Conservation (phyloP, 192 early-diverging fungal species). For the Backusella westeae region DNA sequence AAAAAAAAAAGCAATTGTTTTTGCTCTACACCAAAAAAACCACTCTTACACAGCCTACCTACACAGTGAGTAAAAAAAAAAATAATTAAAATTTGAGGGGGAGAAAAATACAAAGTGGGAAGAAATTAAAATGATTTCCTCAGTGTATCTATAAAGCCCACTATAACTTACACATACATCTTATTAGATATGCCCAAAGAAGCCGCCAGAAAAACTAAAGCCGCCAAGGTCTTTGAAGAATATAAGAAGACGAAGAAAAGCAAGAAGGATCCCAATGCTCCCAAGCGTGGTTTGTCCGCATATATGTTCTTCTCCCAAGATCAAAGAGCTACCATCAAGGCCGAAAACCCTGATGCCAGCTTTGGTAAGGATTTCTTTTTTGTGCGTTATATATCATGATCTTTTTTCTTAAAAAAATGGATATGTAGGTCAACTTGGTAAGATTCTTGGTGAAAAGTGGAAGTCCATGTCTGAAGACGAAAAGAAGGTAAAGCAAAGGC, state of each 20-base stretch:
- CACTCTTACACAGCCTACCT: too few relatives aligned
- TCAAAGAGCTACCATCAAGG: conserved; percentile 72
- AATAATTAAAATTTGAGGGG: neutral
- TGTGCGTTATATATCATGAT: neutral
- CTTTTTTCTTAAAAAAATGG: neutral
- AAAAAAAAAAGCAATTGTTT: too few relatives aligned
- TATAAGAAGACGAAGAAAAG: conserved; percentile 52
- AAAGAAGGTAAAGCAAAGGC: conserved; percentile 35
- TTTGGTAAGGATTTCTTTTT: conserved; percentile 49
- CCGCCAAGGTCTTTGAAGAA: conserved; percentile 43
- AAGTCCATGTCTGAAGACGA: conserved; percentile 33
- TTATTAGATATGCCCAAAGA: conserved; percentile 11
- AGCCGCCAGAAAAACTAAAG: neutral
- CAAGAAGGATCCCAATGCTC: conserved; percentile 88
- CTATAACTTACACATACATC: neutral
- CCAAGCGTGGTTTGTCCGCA: conserved; percentile 89
- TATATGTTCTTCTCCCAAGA: conserved; percentile 92
- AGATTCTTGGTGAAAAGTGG: conserved; percentile 46
- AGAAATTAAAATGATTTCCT: conserved; percentile 5
- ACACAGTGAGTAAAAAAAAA: too few relatives aligned
- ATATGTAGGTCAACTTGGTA: conserved; percentile 37
- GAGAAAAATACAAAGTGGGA: neutral
- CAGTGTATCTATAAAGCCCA: neutral
- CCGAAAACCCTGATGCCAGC: conserved; percentile 72
- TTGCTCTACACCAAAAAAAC: too few relatives aligned